A percentile compares a stretch with the other conserved stretches of the same genome.
Conservation (phyloP, 2,329 filamentous ascomycete species). For the Emergomyces pasteurianus region DNA sequence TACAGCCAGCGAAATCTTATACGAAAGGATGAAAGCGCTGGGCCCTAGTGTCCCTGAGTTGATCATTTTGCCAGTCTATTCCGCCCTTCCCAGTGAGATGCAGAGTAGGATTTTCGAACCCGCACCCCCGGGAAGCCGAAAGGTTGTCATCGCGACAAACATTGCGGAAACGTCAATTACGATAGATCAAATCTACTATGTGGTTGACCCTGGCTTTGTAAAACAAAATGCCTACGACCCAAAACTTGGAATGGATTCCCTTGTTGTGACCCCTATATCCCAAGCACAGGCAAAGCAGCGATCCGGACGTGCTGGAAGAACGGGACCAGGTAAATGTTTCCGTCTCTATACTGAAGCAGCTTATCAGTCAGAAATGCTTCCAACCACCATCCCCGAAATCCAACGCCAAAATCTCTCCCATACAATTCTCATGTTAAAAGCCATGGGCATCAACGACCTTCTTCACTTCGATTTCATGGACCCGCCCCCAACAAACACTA, state of each 20-base stretch:
- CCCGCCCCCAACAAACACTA: constrained; percentile 90
- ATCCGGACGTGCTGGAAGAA: constrained; percentile 83
- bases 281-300: constrained; percentile 94
- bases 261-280: constrained; percentile 91
- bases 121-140: constrained; percentile 70
- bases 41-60: constrained; percentile 85
- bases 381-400: constrained; percentile 91
- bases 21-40: constrained; percentile 90
- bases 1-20: constrained; percentile 81
- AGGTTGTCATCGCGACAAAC: constrained; percentile 96
- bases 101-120: constrained; percentile 92
- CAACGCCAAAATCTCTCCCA: constrained; percentile 85
- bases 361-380: constrained; percentile 93
- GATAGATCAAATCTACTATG: constrained; percentile 95
- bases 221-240: constrained; percentile 97
- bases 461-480: constrained; percentile 99
- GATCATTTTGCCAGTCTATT: constrained; percentile 91
- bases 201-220: constrained; percentile 92
- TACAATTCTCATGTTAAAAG: constrained; percentile 95
- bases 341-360: constrained; percentile 89
- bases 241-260: constrained; percentile 93
- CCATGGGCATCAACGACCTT: constrained; percentile 97
- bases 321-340: constrained; percentile 92
- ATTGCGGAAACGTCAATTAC: constrained; percentile 98
- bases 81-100: constrained; percentile 82